phyloP scores from a whole-genome alignment of 78 protist genomes.

The Isochrysis galbana region DNA sequence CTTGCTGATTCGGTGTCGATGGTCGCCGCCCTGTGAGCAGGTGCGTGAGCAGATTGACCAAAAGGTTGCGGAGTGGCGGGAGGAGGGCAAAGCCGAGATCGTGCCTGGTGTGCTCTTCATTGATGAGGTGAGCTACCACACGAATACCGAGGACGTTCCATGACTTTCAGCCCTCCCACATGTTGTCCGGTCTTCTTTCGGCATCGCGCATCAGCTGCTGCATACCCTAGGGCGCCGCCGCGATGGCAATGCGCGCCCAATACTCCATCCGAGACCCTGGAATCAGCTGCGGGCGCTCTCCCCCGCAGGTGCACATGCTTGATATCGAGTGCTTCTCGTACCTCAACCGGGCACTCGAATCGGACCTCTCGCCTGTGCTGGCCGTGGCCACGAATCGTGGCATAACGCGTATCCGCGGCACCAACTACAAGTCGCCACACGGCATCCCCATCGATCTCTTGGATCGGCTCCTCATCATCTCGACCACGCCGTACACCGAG shows the following conservation, averaged over 20 bases:
- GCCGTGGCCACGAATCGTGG: slow-evolving; percentile 97
- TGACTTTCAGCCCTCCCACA: no score
- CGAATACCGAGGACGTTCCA: no score
- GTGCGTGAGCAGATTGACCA: slow-evolving; percentile 92
- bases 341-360: slow-evolving; percentile 96
- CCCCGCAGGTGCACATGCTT: slow-evolving; percentile 99
- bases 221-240: no score
- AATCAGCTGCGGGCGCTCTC: no score
- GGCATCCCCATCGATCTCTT: slow-evolving; percentile 97
- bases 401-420: slow-evolving; percentile 90
- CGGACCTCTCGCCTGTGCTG: slow-evolving; percentile 91
- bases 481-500: slow-evolving; percentile 71
- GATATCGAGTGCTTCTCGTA: slow-evolving; percentile 98
- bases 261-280: no score
- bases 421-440: slow-evolving; percentile 91
- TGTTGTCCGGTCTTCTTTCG: no score
- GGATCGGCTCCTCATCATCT: slow-evolving; percentile 88
- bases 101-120: slow-evolving; percentile 92
- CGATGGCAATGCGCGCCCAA: no score
- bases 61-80: slow-evolving; percentile 96
- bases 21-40: no score
- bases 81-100: slow-evolving; percentile 96
- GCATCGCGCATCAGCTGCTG: no score
- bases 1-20: no score
- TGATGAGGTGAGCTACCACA: no score